phyloP scores from a whole-genome alignment of 2,329 filamentous ascomycete species.

The Rugonectria rugulosa region DNA sequence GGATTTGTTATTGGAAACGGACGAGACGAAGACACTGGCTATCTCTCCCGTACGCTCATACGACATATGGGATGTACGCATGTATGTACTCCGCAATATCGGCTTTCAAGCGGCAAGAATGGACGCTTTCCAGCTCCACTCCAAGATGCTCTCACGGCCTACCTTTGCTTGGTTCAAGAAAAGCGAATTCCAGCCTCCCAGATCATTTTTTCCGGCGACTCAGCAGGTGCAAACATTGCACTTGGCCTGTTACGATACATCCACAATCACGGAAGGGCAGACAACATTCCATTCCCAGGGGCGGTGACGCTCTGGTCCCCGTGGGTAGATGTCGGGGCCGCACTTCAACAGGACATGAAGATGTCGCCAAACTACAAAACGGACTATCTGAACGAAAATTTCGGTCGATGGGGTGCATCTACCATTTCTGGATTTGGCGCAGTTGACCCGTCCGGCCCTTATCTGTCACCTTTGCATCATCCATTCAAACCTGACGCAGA shows the following conservation, averaged over 20 bases:
- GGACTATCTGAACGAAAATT: conserved; percentile 30
- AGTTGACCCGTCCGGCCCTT: conserved; percentile 22
- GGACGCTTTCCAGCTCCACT: conserved; percentile 30
- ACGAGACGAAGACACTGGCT: conserved; percentile 31
- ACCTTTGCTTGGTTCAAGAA: conserved; percentile 19
- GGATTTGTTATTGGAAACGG: conserved; percentile 32
- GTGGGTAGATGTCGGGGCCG: conserved; percentile 28
- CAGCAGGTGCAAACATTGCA: conserved; percentile 29
- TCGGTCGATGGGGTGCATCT: conserved; percentile 29
- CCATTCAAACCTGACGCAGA: conserved; percentile 16
- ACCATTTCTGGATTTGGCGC: conserved; percentile 25
- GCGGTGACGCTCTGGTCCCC: conserved; percentile 32
- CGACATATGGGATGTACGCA: conserved; percentile 30
- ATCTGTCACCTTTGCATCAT: conserved; percentile 30
- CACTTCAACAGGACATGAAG: conserved; percentile 24
- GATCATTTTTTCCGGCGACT: conserved; percentile 28
- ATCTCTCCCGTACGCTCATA: conserved; percentile 21
- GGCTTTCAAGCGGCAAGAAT: conserved; percentile 26
- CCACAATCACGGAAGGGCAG: conserved; percentile 21
- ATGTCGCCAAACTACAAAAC: conserved; percentile 32
- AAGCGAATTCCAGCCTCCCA: conserved; percentile 26
- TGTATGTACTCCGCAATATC: conserved; percentile 33
- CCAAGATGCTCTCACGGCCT: conserved; percentile 30
- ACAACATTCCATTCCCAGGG: conserved; percentile 23
- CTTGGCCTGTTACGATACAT: conserved; percentile 30